Evolutionary conservation across 768 basidiomycete genomes (phyloP), one percentile per base, ranked within the genome.

Genomic region (Amanita phalloides): DNA sequence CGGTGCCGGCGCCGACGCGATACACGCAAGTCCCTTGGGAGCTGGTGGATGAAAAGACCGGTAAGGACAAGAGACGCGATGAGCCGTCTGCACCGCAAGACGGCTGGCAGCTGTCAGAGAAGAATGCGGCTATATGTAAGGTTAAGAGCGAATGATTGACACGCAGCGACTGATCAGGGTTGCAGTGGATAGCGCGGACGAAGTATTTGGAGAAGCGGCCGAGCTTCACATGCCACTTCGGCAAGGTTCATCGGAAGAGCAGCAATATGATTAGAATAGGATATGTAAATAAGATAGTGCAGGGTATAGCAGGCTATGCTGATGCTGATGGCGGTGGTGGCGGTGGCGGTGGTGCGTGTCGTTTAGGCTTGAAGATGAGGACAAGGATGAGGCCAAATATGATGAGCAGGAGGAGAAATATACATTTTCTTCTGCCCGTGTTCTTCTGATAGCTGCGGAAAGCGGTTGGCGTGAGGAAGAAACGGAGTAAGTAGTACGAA

Each of bases 371-470:
- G 74, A 95, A 90, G 53, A 97, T 86, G 61, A 99, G 77, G 45
- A 93, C 79, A 56, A 97, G 60, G 60, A 95, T 77, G 52, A 93
- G 78, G 11, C 86, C 90, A 61, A 93, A 78, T 60, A 98, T 94
- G 62, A 95, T 77, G 35, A 99, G 77, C 44, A 97, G 56, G 37
- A 99, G 77, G 44, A 98, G 76, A 63, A 98, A 86, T 53, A 99
- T 98, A 66, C 92, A 91, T 64, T 87, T 84, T 68, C 95, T 78
- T 61, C 90, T 78, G 38, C 95, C 93, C 2, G 94, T 92, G 61
- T 87, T 92, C 62, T 85, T 85, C 70, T 99, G 96, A 68, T 97
- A 95, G 57, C 90, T 92, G 64, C 45, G 54, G 30, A 32, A 54
- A 10, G 32, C 37, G 46, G 49, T 49, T 36, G 20, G 20, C 56